phyloP scores from a whole-genome alignment of 1,284 basidiomycete species.

The Vanrija sp. region DNA sequence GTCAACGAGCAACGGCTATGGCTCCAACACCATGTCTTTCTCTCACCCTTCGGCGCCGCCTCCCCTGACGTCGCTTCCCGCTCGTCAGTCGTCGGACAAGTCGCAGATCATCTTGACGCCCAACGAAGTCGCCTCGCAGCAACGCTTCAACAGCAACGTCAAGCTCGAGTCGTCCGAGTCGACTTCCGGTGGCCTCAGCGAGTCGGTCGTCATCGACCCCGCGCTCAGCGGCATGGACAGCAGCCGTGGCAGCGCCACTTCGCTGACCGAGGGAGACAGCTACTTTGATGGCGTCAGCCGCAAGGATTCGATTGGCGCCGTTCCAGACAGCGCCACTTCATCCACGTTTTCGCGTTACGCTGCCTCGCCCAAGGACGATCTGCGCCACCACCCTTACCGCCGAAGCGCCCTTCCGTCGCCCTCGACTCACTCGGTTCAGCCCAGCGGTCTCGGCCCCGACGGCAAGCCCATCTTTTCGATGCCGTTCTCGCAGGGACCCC shows the following conservation, averaged over 20 bases:
- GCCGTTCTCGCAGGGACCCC: conserved; percentile 22
- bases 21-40: conserved; percentile 19
- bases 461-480: conserved; percentile 38
- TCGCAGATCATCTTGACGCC: conserved; percentile 43
- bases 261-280: conserved; percentile 1
- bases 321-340: conserved; percentile 17
- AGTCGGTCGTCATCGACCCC: conserved; percentile 24
- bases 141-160: conserved; percentile 7
- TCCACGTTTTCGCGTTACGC: conserved; percentile 31
- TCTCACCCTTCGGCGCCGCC: conserved; percentile 37
- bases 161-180: conserved; percentile 4
- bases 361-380: conserved; percentile 20
- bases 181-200: conserved; percentile 5
- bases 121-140: conserved; percentile 26
- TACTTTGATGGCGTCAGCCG: conserved; percentile 19
- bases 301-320: conserved; percentile 4
- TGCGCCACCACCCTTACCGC: conserved; percentile 33
- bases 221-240: conserved; percentile 4
- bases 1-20: conserved; percentile 1
- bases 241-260: neutral
- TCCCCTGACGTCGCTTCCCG: conserved; percentile 30
- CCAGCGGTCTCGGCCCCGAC: conserved; percentile 17
- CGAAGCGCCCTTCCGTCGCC: conserved; percentile 24
- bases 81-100: conserved; percentile 31
- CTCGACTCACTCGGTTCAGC: conserved; percentile 3